Evolutionary conservation across 345 rosid genomes (phyloP).

Genomic region (Pistacia atlantica): DNA sequence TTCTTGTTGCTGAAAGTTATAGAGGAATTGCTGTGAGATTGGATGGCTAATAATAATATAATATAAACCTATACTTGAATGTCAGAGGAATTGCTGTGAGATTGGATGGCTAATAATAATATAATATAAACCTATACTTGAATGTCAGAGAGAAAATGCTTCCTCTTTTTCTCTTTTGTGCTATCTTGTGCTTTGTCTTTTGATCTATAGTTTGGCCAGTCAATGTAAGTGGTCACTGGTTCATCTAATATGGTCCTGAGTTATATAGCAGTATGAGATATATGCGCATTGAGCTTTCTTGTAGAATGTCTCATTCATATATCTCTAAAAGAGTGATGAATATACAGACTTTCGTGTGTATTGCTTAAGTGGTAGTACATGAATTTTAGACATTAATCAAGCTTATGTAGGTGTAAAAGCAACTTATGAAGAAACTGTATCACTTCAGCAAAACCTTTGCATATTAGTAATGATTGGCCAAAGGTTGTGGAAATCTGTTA

Average conservation of each 20-base stretch:
- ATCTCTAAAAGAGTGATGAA: background rate
- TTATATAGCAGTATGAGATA: background rate
- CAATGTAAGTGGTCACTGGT: background rate
- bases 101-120: background rate
- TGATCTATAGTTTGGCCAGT: conserved; percentile 1
- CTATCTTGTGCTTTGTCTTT: background rate
- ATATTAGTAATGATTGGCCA: background rate
- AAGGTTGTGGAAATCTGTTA: background rate
- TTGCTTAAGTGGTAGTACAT: background rate
- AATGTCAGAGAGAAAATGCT: background rate
- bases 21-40: background rate
- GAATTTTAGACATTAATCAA: conserved; percentile 1
- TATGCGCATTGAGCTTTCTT: background rate
- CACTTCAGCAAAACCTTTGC: background rate
- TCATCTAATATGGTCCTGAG: background rate
- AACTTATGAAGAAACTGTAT: background rate
- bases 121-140: background rate
- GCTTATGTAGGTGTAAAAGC: background rate
- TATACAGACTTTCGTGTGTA: background rate
- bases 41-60: background rate
- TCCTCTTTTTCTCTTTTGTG: background rate
- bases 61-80: background rate
- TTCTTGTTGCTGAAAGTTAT: background rate
- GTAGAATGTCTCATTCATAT: background rate
- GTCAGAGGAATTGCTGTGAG: background rate